phyloP scores from a whole-genome alignment of 352 stramenopile genomes.

The Phytopythium oedochilum region DNA sequence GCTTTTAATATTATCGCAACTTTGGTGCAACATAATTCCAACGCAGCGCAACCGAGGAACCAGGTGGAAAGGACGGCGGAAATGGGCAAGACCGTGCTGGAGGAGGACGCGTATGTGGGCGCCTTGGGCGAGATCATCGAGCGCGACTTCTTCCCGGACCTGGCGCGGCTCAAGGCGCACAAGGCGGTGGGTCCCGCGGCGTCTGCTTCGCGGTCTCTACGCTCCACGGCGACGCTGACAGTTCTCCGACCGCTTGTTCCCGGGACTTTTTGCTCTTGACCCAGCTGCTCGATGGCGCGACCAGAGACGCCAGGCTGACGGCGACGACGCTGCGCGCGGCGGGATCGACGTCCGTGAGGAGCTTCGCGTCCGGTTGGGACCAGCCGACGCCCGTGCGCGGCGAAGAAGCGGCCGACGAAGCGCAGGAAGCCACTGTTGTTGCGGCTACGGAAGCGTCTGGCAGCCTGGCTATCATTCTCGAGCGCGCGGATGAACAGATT shows the following conservation, averaged over 20 bases:
- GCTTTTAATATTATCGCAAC: no score
- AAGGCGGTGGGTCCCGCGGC: constrained; percentile 25
- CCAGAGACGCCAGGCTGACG: constrained; percentile 11
- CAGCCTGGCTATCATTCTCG: neutral
- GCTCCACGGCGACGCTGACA: no score
- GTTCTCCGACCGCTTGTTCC: no score
- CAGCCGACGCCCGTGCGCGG: constrained; percentile 33
- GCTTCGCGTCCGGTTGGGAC: constrained; percentile 44
- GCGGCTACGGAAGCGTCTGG: neutral
- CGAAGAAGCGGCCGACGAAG: constrained; percentile 2
- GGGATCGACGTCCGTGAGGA: constrained; percentile 15
- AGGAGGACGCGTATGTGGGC: constrained; percentile 81
- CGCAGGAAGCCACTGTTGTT: constrained; percentile 1
- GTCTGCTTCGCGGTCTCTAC: neutral
- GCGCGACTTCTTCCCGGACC: constrained; percentile 84
- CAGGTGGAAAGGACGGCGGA: no score
- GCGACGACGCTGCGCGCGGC: constrained; percentile 15
- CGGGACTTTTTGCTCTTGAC: no score
- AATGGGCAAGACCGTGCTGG: constrained; percentile 50
- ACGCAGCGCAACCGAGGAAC: no score
- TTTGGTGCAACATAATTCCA: no score
- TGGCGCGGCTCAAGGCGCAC: constrained; percentile 49
- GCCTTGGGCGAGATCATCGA: constrained; percentile 76
- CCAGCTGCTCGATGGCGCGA: constrained; percentile 1
- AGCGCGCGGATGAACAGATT: neutral